A percentile compares a stretch with the other conserved stretches of the same genome.
Conservation (phyloP, 306 rosid genomes). For the Prunus dulcis region DNA sequence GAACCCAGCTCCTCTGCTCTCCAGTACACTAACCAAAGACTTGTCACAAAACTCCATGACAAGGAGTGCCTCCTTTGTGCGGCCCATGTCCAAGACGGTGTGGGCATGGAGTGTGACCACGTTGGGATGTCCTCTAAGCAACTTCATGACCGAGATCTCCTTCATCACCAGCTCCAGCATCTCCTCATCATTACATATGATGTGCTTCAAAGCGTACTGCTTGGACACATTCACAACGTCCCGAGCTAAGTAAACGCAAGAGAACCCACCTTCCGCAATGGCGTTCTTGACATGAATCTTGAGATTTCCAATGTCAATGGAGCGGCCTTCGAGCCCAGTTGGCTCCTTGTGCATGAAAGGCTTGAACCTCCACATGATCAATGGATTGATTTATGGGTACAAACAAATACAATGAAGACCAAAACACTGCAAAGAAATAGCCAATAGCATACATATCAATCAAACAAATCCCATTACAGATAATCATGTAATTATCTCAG, state of each 20-base stretch:
- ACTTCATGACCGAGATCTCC: conserved; percentile 81
- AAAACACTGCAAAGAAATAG: not conserved
- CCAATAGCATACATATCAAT: not conserved
- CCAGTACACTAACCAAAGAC: conserved; percentile 83
- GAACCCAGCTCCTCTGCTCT: conserved; percentile 81
- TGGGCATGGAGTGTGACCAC: conserved; percentile 77
- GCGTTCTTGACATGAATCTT: conserved; percentile 68
- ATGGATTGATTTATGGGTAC: not conserved
- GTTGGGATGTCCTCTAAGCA: conserved; percentile 84
- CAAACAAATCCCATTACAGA: not conserved
- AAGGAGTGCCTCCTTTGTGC: conserved; percentile 89
- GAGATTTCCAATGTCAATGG: conserved; percentile 79
- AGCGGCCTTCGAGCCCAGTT: conserved; percentile 86
- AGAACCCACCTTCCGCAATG: conserved; percentile 98
- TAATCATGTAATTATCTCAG: not conserved
- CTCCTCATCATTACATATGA: conserved; percentile 87
- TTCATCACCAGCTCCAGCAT: conserved; percentile 74
- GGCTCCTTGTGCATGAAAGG: conserved; percentile 88
- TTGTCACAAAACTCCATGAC: conserved; percentile 94
- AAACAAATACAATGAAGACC: not conserved
- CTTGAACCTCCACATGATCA: conserved; percentile 89
- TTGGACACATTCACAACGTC: conserved; percentile 71
- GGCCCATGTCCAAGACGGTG: conserved; percentile 80
- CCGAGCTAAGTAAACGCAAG: conserved; percentile 89
- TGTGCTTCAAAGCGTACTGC: conserved; percentile 97